Conservation (phyloP, 371 early-diverging fungal species). For the Mycotypha africana region DNA sequence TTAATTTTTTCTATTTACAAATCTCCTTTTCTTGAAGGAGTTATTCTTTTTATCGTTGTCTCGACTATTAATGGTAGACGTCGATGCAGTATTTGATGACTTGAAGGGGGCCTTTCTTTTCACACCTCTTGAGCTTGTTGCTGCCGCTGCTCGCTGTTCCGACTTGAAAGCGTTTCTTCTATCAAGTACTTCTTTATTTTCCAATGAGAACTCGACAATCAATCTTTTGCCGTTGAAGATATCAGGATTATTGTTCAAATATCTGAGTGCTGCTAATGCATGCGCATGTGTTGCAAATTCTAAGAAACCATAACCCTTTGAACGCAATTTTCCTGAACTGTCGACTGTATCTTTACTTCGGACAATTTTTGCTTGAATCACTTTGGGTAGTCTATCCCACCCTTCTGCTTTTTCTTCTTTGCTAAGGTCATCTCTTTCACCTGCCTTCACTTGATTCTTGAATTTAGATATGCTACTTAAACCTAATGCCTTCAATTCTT, state of each 20-base stretch:
- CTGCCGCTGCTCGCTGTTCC: too few species aligned
- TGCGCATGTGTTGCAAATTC: slow-evolving; percentile 85
- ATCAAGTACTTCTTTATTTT: slow-evolving; percentile 79
- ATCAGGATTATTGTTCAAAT: slow-evolving; percentile 83
- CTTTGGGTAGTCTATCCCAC: slow-evolving; percentile 62
- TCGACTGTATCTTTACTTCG: slow-evolving; percentile 77
- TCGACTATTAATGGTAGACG: too few species aligned
- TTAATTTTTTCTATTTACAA: too few species aligned
- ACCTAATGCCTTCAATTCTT: slow-evolving; percentile 59
- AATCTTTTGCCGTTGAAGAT: slow-evolving; percentile 58
- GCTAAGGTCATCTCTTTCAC: slow-evolving; percentile 62
- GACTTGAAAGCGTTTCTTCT: too few species aligned
- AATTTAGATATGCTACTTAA: slow-evolving; percentile 67
- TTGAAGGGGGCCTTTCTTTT: too few species aligned
- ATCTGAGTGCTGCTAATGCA: slow-evolving; percentile 87
- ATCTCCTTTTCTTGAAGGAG: too few species aligned
- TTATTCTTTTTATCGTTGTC: too few species aligned
- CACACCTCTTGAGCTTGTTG: too few species aligned
- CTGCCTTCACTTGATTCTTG: slow-evolving; percentile 73
- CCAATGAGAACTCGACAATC: slow-evolving; percentile 90
- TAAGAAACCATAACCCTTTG: slow-evolving; percentile 92
- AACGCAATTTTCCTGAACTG: slow-evolving; percentile 58
- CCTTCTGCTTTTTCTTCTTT: slow-evolving; percentile 68
- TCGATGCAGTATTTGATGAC: too few species aligned
- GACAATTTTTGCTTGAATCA: slow-evolving; percentile 83